phyloP scores from a whole-genome alignment of 2,329 filamentous ascomycete species.

The Helminthosporium solani region DNA sequence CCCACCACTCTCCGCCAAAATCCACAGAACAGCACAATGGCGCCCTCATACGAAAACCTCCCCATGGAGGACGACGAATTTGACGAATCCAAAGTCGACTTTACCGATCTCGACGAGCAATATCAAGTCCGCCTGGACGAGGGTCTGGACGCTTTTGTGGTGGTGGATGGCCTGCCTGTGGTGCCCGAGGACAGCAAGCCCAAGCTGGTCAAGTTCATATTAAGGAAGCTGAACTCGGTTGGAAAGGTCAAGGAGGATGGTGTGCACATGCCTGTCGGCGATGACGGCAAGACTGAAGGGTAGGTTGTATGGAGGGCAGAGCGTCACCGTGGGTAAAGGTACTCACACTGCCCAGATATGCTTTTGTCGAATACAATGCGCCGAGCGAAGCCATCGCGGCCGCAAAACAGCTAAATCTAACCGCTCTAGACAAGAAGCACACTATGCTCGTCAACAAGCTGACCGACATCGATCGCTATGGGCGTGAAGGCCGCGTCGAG shows the following conservation, averaged over 20 bases:
- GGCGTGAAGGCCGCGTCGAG: slow-evolving; percentile 87
- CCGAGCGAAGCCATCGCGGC: slow-evolving; percentile 86
- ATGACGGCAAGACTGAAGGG: slow-evolving; percentile 83
- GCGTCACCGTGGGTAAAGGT: slow-evolving; percentile 1
- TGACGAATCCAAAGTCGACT: slow-evolving; percentile 91
- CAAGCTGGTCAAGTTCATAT: slow-evolving; percentile 93
- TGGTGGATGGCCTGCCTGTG: slow-evolving; percentile 88
- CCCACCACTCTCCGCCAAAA: slow-evolving; percentile 18
- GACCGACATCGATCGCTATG: slow-evolving; percentile 95
- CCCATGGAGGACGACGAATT: slow-evolving; percentile 84
- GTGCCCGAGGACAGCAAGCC: slow-evolving; percentile 88
- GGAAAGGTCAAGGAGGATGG: slow-evolving; percentile 83
- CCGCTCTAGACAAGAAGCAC: slow-evolving; percentile 94
- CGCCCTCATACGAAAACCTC: slow-evolving; percentile 88
- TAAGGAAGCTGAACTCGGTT: slow-evolving; percentile 86
- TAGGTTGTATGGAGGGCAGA: slow-evolving; percentile 48
- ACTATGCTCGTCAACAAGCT: slow-evolving; percentile 95
- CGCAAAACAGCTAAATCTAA: slow-evolving; percentile 81
- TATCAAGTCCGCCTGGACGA: slow-evolving; percentile 96
- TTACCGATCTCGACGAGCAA: slow-evolving; percentile 89
- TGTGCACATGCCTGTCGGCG: slow-evolving; percentile 90
- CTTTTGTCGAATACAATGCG: slow-evolving; percentile 94
- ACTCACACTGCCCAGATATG: slow-evolving; percentile 64
- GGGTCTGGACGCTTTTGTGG: slow-evolving; percentile 93
- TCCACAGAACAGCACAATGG: slow-evolving; percentile 64